A percentile compares a stretch with the other conserved stretches of the same genome.
phyloP scores from a whole-genome alignment of 2,329 filamentous ascomycete species.

The Cladorrhinum sp. region DNA sequence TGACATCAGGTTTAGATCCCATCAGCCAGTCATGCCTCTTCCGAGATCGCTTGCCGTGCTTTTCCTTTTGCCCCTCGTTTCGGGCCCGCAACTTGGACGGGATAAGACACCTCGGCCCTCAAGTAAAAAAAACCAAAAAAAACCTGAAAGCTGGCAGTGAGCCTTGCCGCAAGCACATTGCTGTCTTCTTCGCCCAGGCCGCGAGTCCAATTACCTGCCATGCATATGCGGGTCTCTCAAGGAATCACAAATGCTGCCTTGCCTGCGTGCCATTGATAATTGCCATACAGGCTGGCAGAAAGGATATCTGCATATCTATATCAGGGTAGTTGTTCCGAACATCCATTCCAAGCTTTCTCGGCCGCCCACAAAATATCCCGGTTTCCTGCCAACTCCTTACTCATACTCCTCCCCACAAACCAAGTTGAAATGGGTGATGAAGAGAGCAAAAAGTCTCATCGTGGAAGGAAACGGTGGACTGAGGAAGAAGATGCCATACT shows the following conservation, averaged over 20 bases:
- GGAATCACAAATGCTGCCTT: not conserved
- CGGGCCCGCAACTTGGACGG: not conserved
- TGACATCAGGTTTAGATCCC: not conserved
- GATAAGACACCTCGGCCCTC: not conserved
- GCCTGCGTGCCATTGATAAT: not conserved
- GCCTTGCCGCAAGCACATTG: too few relatives aligned
- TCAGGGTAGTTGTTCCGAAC: not conserved
- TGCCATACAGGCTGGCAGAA: not conserved
- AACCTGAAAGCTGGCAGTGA: not conserved
- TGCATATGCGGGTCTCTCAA: not conserved
- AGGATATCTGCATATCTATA: not conserved
- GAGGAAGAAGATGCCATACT: constrained; percentile 6
- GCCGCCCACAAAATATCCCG: not conserved
- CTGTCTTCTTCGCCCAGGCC: not conserved
- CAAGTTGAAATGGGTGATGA: not conserved
- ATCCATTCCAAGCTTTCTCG: not conserved
- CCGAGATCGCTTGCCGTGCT: not conserved
- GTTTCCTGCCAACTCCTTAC: not conserved
- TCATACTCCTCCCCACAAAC: not conserved
- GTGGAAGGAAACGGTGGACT: constrained; percentile 2
- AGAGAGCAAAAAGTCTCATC: not conserved
- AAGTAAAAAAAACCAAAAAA: too few relatives aligned
- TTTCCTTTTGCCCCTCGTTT: not conserved
- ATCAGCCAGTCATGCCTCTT: not conserved
- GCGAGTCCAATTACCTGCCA: too few relatives aligned